Evolutionary conservation across 2,329 filamentous ascomycete genomes (phyloP).

Genomic region (Mycocentrospora acerina): DNA sequence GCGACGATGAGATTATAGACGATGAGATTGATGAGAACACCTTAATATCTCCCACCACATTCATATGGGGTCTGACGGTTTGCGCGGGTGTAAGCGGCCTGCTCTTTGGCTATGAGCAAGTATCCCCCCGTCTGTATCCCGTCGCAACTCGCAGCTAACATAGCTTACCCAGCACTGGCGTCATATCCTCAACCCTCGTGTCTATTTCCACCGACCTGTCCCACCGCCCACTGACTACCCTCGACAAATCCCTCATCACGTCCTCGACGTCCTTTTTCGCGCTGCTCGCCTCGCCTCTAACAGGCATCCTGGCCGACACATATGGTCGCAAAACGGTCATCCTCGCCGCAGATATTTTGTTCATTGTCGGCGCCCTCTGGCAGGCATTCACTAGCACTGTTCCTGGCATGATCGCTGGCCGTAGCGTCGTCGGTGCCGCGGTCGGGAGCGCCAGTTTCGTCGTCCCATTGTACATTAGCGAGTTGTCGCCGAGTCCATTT

Average conservation of each 20-base stretch:
- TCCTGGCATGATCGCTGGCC: constrained; percentile 64
- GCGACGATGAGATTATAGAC: constrained; percentile 15
- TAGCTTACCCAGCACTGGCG: constrained; percentile 52
- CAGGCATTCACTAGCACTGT: constrained; percentile 65
- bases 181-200: constrained; percentile 62
- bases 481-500: constrained; percentile 74
- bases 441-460: constrained; percentile 80
- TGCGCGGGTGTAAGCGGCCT: constrained; percentile 60
- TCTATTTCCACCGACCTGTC: constrained; percentile 58
- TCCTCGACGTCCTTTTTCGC: constrained; percentile 60
- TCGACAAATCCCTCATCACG: constrained; percentile 62
- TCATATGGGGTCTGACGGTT: constrained; percentile 59
- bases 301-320: constrained; percentile 64
- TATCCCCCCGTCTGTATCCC: not conserved
- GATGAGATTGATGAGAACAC: constrained; percentile 32
- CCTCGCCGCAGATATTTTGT: constrained; percentile 63
- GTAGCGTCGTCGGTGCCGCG: constrained; percentile 69
- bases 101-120: constrained; percentile 63
- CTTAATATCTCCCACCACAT: constrained; percentile 36
- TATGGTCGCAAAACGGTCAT: constrained; percentile 84
- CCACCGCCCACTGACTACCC: constrained; percentile 49
- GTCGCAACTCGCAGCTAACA: constrained; percentile 5
- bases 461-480: constrained; percentile 76
- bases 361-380: constrained; percentile 65
- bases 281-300: constrained; percentile 57